Base-by-base conservation (phyloP, 768 basidiomycete genomes). In the Suillus luteus region DNA sequence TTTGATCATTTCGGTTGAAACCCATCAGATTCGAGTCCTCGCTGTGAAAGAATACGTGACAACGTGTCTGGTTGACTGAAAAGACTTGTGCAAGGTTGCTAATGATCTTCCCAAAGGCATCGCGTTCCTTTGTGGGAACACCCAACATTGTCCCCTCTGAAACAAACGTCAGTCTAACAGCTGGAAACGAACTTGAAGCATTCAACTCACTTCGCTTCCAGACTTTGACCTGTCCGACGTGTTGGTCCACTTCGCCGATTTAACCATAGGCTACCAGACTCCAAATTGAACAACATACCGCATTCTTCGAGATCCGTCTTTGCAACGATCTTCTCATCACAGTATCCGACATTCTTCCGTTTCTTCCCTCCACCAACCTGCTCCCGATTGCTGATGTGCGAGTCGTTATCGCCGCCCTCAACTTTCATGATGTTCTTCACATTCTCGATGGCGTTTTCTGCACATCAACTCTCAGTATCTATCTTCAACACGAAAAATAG, bases 1-100 rank as follows among this genome's bases (percentile, higher is more conserved):
- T 66, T 17, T 59, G 60, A 35, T 55, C 59, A 38, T 60, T 68
- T 11, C 67, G 67, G 48, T 68, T 68, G 61, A 68, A 68, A n/a
- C 67, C 67, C 67, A 68, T 66, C 54, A 68, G 41, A 43, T 64
- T 60, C 9, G 17, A 5, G 59, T 66, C 65, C 22, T 31, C n/a
- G 22, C 37, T 24, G 10, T 66, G 58, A 55, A 33, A 66, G 35
- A 68, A 66, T 59, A 68, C 46, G 35, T 68, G 67, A 8, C 66
- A 57, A 19, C 59, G 58, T 24, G 54, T 58, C 14, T 60, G 41
- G 14, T 40, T 37, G 15, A 66, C 37, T 5, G 9, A 14, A n/a
- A 66, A 68, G 24, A 68, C 35, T 46, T 55, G 5, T 17, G 59
- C 67, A 4, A 68, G 61, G 5, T 66, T 49, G 9, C 22, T 51